These are phyloP conservation scores for Fraxinus paxiana DNA, from an alignment of 305 asterid genomes.

Conservation along the genomic window DNA sequence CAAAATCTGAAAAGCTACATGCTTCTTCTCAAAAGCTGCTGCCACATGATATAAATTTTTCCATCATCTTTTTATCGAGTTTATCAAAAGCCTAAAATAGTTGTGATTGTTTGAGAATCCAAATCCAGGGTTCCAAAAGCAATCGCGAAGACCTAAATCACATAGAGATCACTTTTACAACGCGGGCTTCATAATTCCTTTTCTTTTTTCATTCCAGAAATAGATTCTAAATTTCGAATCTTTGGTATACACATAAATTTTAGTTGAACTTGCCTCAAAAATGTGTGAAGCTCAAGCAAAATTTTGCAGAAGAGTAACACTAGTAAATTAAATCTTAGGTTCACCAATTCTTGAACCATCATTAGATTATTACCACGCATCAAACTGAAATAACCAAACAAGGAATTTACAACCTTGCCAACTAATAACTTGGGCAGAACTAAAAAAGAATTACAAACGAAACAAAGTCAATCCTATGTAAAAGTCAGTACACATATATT, in stretches of 20 bases:
- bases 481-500: background rate
- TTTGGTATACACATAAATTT: background rate
- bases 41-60: background rate
- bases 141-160: background rate
- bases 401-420: background rate
- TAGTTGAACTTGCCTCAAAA: background rate
- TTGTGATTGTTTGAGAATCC: background rate
- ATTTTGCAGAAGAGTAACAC: background rate
- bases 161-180: background rate
- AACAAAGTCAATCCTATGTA: background rate
- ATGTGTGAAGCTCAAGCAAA: background rate
- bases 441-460: background rate
- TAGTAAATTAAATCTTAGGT: background rate
- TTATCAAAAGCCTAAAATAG: background rate
- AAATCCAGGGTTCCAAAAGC: background rate
- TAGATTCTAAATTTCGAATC: background rate
- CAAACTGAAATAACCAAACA: background rate
- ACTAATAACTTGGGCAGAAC: background rate
- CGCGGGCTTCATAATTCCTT: background rate
- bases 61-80: background rate
- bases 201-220: background rate
- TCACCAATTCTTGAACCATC: background rate
- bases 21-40: background rate
- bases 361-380: background rate
- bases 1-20: background rate